These are phyloP conservation scores for Yamadazyma nakazawae DNA, from an alignment of 805 yeast species.

Conservation along the genomic window DNA sequence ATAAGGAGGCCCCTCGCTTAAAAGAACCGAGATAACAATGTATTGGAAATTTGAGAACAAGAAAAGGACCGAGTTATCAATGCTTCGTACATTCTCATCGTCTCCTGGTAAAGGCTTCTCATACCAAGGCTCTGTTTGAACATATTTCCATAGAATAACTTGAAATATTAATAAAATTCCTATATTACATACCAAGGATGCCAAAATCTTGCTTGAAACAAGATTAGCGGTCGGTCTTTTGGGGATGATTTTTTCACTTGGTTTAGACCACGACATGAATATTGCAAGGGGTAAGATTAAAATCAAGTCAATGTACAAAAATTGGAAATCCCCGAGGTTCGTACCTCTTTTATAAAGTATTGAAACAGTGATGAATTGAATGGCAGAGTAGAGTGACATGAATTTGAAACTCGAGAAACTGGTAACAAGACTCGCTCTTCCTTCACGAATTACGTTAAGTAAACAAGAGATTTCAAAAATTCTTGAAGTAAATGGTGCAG, in stretches of 20 bases:
- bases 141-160: conserved; percentile 58
- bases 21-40: conserved; percentile 74
- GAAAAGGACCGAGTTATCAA: conserved; percentile 88
- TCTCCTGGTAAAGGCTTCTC: conserved; percentile 72
- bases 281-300: conserved; percentile 92
- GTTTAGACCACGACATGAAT: conserved; percentile 96
- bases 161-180: conserved; percentile 63
- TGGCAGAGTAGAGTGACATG: conserved; percentile 96
- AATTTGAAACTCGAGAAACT: conserved; percentile 96
- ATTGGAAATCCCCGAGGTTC: conserved; percentile 95
- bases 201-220: conserved; percentile 81
- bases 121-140: conserved; percentile 69
- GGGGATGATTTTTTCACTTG: conserved; percentile 53
- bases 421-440: conserved; percentile 91
- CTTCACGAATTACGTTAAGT: conserved; percentile 85
- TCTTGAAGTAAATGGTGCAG: conserved; percentile 96
- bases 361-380: conserved; percentile 86
- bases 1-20: conserved; percentile 92
- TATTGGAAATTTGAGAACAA: conserved; percentile 84
- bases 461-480: conserved; percentile 91
- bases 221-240: conserved; percentile 94
- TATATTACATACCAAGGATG: conserved; percentile 81
- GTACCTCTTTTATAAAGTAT: conserved; percentile 84
- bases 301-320: conserved; percentile 86
- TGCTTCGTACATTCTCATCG: conserved; percentile 72